Conservation (phyloP, 2,329 filamentous ascomycete species). For the Cordyceps javanica region DNA sequence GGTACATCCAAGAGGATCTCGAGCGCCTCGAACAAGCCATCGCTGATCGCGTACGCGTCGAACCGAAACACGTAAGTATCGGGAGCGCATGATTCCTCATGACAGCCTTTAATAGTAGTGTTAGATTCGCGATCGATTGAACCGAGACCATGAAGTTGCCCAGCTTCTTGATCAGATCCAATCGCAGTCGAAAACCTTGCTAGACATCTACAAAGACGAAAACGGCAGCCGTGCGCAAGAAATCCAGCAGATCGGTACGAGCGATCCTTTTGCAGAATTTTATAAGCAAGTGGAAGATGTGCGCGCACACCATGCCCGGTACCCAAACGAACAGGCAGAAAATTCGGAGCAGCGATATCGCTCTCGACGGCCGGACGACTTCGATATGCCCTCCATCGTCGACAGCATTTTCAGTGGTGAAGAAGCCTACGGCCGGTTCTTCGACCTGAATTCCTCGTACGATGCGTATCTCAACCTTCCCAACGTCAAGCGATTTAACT, state of each 20-base stretch:
- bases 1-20: conserved; percentile 91
- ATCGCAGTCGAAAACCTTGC: conserved; percentile 71
- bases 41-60: conserved; percentile 79
- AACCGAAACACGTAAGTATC: conserved; percentile 72
- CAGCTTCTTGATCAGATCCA: conserved; percentile 85
- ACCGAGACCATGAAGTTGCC: conserved; percentile 85
- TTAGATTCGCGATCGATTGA: conserved; percentile 80
- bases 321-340: conserved; percentile 91
- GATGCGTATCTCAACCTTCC: conserved; percentile 88
- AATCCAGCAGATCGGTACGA: conserved; percentile 74
- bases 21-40: conserved; percentile 94
- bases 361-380: conserved; percentile 55
- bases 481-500: conserved; percentile 75
- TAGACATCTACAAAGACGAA: conserved; percentile 78
- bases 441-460: conserved; percentile 79
- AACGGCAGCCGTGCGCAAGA: conserved; percentile 68
- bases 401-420: conserved; percentile 95
- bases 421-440: conserved; percentile 86
- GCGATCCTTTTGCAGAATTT: conserved; percentile 86
- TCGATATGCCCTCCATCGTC: conserved; percentile 63
- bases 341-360: conserved; percentile 93
- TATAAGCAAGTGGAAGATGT: conserved; percentile 77
- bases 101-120: conserved; percentile 19
- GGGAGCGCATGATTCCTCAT: conserved; percentile 10
- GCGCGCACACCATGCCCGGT: conserved; percentile 81